phyloP scores from a whole-genome alignment of 371 early-diverging fungal species.

The Mucor piriformis region DNA sequence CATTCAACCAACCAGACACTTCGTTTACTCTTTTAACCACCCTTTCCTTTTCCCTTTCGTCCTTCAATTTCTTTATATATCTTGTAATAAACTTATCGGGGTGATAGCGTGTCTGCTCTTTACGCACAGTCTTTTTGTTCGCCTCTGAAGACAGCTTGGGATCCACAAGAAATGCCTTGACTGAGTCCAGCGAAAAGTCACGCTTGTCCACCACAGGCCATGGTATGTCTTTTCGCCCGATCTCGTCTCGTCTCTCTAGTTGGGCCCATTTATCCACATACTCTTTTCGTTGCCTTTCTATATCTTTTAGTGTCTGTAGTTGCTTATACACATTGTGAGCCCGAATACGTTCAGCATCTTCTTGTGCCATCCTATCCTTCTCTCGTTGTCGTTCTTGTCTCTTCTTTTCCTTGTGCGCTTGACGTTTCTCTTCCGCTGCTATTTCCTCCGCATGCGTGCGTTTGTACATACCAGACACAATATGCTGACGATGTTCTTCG shows the following conservation, averaged over 20 bases:
- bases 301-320: neutral
- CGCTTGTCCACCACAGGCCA: slow-evolving; percentile 40
- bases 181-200: slow-evolving; percentile 10
- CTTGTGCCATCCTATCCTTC: slow-evolving; percentile 8
- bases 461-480: slow-evolving; percentile 41
- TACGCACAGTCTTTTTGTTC: slow-evolving; percentile 38
- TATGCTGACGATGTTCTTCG: slow-evolving; percentile 49
- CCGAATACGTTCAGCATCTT: slow-evolving; percentile 31
- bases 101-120: slow-evolving; percentile 48
- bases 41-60: slow-evolving; percentile 30
- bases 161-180: slow-evolving; percentile 30
- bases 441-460: slow-evolving; percentile 38
- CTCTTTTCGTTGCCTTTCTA: neutral
- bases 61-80: slow-evolving; percentile 31
- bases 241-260: slow-evolving; percentile 15
- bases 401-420: slow-evolving; percentile 24
- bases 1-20: slow-evolving; percentile 47
- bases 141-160: slow-evolving; percentile 4
- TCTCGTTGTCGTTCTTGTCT: slow-evolving; percentile 19
- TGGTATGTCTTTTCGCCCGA: slow-evolving; percentile 37
- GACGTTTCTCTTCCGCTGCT: slow-evolving; percentile 25
- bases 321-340: slow-evolving; percentile 14
- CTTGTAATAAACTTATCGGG: slow-evolving; percentile 51
- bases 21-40: slow-evolving; percentile 33
- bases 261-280: slow-evolving; percentile 34